These are phyloP conservation scores for Leonotis leonurus DNA, from an alignment of 257 asterid genomes.

Conservation along the genomic window DNA sequence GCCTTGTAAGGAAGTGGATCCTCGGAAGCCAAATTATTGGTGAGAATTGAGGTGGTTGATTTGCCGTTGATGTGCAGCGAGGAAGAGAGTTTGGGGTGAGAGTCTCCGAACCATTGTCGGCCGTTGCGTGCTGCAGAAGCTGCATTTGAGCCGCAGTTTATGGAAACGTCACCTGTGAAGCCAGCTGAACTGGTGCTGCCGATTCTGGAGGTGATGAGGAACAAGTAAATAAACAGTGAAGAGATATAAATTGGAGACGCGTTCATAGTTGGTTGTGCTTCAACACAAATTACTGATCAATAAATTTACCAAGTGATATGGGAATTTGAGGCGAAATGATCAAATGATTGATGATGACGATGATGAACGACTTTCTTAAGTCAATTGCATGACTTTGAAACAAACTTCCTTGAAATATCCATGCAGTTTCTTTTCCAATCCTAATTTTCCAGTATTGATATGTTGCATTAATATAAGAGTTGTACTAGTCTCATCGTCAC, in stretches of 20 bases:
- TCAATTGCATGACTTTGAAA: no score
- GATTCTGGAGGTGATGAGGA: neutral
- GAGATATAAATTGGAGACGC: neutral
- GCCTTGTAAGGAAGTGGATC: slow-evolving; percentile 22
- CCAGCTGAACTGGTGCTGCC: neutral
- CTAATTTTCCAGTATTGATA: no score
- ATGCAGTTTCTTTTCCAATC: no score
- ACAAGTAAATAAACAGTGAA: slow-evolving; percentile 2
- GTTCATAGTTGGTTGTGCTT: slow-evolving; percentile 1
- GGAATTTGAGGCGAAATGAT: no score
- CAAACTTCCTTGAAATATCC: no score
- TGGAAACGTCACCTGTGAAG: slow-evolving; percentile 19
- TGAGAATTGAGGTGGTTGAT: slow-evolving; percentile 29
- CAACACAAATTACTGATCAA: no score
- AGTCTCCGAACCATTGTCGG: slow-evolving; percentile 43
- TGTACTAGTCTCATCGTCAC: no score
- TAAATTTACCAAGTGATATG: no score
- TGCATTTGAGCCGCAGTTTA: slow-evolving; percentile 31
- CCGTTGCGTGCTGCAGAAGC: slow-evolving; percentile 26
- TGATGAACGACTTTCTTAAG: no score
- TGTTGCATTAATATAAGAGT: no score
- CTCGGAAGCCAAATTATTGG: neutral
- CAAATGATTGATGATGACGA: no score
- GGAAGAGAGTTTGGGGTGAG: neutral
- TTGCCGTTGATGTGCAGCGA: slow-evolving; percentile 27